Conservation (phyloP, 2,329 filamentous ascomycete species). For the Sporothrix mexicana region DNA sequence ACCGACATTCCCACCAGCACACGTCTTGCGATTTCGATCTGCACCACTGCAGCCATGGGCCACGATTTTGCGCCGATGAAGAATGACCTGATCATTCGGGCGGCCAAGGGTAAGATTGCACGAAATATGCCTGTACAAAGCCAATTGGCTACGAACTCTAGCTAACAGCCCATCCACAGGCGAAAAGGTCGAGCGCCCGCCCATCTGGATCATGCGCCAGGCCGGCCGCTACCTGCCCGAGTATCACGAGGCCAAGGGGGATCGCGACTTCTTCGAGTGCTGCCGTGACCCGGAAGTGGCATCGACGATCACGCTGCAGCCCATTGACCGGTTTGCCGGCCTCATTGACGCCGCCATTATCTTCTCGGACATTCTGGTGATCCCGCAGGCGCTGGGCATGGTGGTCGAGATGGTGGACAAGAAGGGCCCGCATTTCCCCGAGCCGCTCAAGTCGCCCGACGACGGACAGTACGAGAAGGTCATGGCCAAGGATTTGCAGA, state of each 20-base stretch:
- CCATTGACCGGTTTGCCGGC: constrained; percentile 86
- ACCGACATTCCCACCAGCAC: constrained; percentile 25
- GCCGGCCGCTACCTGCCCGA: constrained; percentile 97
- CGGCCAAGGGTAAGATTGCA: constrained; percentile 74
- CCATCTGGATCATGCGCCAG: constrained; percentile 99
- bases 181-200: constrained; percentile 87
- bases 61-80: constrained; percentile 80
- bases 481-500: constrained; percentile 77
- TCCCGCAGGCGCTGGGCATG: constrained; percentile 98
- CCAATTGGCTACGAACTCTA: neutral
- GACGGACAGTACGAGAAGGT: constrained; percentile 84
- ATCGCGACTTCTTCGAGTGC: constrained; percentile 95
- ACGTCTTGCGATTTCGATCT: constrained; percentile 20
- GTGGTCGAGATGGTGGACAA: constrained; percentile 98
- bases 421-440: constrained; percentile 92
- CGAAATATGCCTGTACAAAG: neutral
- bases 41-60: constrained; percentile 56
- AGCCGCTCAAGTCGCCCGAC: constrained; percentile 77
- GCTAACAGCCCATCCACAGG: constrained; percentile 56
- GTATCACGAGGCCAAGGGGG: constrained; percentile 93
- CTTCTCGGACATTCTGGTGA: constrained; percentile 97
- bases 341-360: constrained; percentile 97
- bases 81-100: constrained; percentile 90
- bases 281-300: constrained; percentile 92
- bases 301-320: constrained; percentile 91